Conservation (phyloP, 495 filamentous ascomycete genomes). For the Trichoderma asperelloides region DNA sequence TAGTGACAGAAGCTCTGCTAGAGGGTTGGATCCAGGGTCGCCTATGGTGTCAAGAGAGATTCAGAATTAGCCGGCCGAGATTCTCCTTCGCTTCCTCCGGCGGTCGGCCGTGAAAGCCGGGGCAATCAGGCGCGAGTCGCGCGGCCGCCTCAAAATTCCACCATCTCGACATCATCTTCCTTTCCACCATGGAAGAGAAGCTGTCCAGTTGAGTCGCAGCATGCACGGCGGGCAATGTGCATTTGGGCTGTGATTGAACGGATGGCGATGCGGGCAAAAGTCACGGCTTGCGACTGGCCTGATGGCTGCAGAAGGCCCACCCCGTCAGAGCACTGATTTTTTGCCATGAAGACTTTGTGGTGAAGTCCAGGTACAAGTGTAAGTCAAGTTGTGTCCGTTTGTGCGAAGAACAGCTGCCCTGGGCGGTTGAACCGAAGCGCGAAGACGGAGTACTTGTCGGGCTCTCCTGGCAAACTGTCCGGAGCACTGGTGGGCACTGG, state of each 20-base stretch:
- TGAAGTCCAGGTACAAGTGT: too few relatives aligned
- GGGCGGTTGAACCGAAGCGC: background rate
- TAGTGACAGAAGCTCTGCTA: background rate
- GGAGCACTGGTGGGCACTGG: background rate
- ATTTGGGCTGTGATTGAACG: background rate
- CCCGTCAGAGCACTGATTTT: background rate
- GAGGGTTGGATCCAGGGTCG: background rate
- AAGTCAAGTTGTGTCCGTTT: background rate
- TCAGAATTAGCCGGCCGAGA: conserved; percentile 5
- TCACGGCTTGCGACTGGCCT: background rate
- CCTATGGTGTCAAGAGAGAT: background rate
- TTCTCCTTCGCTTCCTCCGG: background rate
- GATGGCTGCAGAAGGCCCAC: background rate
- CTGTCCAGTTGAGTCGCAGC: background rate
- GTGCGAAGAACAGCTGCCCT: background rate
- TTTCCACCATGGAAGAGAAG: background rate
- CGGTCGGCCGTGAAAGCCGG: background rate
- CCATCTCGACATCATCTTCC: background rate
- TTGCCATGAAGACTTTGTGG: background rate
- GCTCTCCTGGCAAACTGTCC: too few relatives aligned
- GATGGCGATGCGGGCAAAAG: background rate
- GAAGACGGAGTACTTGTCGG: background rate
- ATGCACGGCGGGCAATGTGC: background rate
- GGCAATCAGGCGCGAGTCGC: background rate
- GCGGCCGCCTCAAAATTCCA: background rate